phyloP scores from a whole-genome alignment of 176 grass and related monocot genomes.

The Oryza australiensis region DNA sequence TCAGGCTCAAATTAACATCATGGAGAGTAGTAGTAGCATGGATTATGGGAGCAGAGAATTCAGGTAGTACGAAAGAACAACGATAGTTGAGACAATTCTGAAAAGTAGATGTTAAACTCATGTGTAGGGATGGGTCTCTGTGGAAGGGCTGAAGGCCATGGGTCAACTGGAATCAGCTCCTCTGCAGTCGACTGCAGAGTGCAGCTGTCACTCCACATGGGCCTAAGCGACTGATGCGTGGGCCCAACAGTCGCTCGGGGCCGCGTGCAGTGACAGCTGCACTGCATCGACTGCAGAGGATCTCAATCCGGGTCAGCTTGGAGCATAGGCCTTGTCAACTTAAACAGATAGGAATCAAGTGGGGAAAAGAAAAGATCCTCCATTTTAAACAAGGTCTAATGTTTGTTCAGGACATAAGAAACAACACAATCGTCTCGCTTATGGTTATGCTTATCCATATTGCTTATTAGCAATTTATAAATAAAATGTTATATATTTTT shows the following conservation, averaged over 20 bases:
- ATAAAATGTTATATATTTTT: too few species aligned
- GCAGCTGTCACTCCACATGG: too few species aligned
- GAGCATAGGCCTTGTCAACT: background rate
- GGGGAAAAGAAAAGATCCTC: background rate
- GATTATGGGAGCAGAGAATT: background rate
- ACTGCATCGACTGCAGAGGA: too few species aligned
- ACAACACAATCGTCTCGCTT: too few species aligned
- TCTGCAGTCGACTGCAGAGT: too few species aligned
- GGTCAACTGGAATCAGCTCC: too few species aligned
- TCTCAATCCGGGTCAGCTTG: background rate
- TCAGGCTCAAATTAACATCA: background rate
- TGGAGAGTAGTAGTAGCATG: background rate
- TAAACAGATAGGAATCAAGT: background rate
- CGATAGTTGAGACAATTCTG: background rate
- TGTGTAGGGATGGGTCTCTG: background rate
- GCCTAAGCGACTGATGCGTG: too few species aligned
- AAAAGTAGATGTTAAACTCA: background rate
- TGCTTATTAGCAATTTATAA: too few species aligned
- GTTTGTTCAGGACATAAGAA: background rate
- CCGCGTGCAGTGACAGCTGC: too few species aligned
- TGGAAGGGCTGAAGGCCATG: background rate
- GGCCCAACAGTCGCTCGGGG: too few species aligned
- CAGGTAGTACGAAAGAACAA: background rate
- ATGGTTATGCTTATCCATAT: too few species aligned
- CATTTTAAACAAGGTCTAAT: background rate